Percentiles rank a stretch among this genome's conserved stretches.
Conservation (phyloP, 2,329 filamentous ascomycete species). For the Talaromyces pinophilus region DNA sequence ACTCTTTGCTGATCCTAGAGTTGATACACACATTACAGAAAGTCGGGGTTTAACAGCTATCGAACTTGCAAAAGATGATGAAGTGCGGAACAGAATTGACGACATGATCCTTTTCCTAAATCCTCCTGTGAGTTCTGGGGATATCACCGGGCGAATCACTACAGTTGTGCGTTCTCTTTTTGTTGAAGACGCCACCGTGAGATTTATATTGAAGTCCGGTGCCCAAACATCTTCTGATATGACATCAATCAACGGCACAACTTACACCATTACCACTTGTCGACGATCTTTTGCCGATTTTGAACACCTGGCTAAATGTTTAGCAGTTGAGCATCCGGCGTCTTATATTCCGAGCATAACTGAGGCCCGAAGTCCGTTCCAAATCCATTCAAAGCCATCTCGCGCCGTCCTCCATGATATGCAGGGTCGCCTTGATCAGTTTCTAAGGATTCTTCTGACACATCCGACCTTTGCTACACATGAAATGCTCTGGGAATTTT, state of each 20-base stretch:
- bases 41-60: conserved; percentile 87
- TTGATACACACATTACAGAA: conserved; percentile 83
- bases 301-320: conserved; percentile 80
- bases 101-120: conserved; percentile 84
- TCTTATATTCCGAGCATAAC: conserved; percentile 86
- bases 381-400: conserved; percentile 89
- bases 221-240: conserved; percentile 59
- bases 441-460: conserved; percentile 79
- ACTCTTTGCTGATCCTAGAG: conserved; percentile 82
- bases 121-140: conserved; percentile 52
- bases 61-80: conserved; percentile 95
- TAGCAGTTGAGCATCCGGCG: conserved; percentile 86
- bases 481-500: conserved; percentile 99
- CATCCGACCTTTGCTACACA: conserved; percentile 95
- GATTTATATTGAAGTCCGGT: conserved; percentile 91
- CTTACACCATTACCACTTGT: conserved; percentile 87
- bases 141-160: conserved; percentile 77
- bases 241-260: conserved; percentile 53
- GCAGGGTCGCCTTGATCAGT: conserved; percentile 82
- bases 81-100: conserved; percentile 93
- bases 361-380: conserved; percentile 81
- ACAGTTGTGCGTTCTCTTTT: conserved; percentile 95
- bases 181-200: conserved; percentile 91
- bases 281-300: conserved; percentile 86
- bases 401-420: conserved; percentile 82